Evolutionary conservation across 2,329 filamentous ascomycete genomes (phyloP), one percentile per base, ranked within the genome.

Genomic region (Fusarium burgessii): DNA sequence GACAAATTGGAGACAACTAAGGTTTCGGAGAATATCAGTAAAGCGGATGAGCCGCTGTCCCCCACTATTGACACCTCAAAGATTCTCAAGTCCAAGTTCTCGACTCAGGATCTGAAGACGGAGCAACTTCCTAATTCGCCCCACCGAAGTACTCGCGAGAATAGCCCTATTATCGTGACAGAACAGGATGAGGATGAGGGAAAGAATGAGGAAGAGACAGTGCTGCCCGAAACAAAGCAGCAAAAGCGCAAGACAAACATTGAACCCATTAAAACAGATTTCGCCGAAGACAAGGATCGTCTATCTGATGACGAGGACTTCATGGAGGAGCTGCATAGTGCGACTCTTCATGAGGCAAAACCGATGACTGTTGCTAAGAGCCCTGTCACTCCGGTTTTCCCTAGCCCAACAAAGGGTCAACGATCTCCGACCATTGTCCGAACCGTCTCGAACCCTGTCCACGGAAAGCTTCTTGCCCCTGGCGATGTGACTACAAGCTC

Each of bases 261-360:
- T 23, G 87, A 90, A 32, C 88, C 88, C 20, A 91, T 92, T 55
- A 82, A 81, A 40, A 89, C 87, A 5, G 82, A 86, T 18, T 78
- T 81, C 15, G 42, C 20, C 11, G 58, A 60, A 29, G 68, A 77
- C 17, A 79, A 64, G 4, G 83, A 84, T 42, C 87, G 87, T 77
- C 82, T 89, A 42, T 86, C 82, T 29, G 91, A 92, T n/a, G 93
- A 95, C 78, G 93, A 96, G 77, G 91, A 90, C 18, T 88, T 95
- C 68, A 92, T 97, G 88, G 92, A 97, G 62, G 94, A 97, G 81
- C 83, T 97, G 59, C 92, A 93, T 74, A 92, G 89, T 59, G 94
- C 94, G 32, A 94, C 92, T 4, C 84, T 97, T 20, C 88, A 96
- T 77, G 90, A 97, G 82, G 94, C 94, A n/a, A 92, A 91, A 77